phyloP scores from a whole-genome alignment of 352 stramenopile genomes.

The Globisporangium spiculum region DNA sequence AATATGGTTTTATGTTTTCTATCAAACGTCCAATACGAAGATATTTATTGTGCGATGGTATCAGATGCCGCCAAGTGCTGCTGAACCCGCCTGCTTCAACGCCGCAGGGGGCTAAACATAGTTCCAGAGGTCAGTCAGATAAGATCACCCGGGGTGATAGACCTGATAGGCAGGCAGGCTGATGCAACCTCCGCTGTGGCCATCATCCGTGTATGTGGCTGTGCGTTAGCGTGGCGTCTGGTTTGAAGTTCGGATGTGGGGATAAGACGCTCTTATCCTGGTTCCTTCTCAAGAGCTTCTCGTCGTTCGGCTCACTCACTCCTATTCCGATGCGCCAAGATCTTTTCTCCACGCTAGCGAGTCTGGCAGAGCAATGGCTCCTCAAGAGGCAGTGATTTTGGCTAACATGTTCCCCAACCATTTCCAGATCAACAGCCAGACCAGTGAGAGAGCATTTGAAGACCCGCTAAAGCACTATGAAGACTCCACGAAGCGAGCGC shows the following conservation, averaged over 20 bases:
- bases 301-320: not conserved
- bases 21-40: not conserved
- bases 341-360: not conserved
- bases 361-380: not conserved
- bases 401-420: not conserved
- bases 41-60: not conserved
- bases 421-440: slow-evolving; percentile 7
- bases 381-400: not conserved
- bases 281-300: not conserved
- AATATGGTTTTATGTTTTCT: not conserved
- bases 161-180: not conserved
- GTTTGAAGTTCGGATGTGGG: not conserved
- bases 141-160: not conserved
- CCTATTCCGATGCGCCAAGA: not conserved
- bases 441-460: not conserved
- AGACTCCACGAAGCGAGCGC: slow-evolving; percentile 39
- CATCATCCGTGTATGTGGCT: not conserved
- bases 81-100: not conserved
- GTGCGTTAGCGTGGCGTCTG: not conserved
- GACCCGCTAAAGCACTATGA: slow-evolving; percentile 30
- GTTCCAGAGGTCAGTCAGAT: slow-evolving; percentile 1
- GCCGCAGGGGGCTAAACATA: not conserved
- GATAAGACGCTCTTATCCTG: slow-evolving; percentile 5
- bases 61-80: not conserved
- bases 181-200: too few species aligned